Evolutionary conservation across 768 basidiomycete genomes (phyloP).

Genomic region (Rhizopogon vinicolor): DNA sequence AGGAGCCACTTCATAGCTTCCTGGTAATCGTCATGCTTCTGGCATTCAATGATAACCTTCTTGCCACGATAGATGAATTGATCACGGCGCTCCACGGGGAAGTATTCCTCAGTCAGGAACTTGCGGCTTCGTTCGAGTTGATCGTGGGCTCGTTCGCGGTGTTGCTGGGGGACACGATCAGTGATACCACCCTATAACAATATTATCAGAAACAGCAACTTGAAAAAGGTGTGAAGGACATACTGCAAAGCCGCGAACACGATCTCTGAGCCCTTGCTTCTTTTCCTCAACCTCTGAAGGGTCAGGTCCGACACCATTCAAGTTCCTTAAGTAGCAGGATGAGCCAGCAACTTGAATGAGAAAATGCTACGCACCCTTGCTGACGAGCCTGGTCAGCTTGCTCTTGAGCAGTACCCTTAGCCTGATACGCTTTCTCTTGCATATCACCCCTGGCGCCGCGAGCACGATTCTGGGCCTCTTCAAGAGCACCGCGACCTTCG

Average conservation of each 20-base stretch:
- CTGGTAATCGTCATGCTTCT: conserved; percentile 89
- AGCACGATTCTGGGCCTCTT: conserved; percentile 8
- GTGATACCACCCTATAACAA: conserved; percentile 33
- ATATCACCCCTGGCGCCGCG: conserved; percentile 7
- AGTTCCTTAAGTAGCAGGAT: conserved; percentile 16
- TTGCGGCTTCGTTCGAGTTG: conserved; percentile 55
- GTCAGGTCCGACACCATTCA: conserved; percentile 15
- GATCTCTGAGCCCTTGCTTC: conserved; percentile 29
- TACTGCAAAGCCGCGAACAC: conserved; percentile 26
- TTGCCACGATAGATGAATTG: conserved; percentile 92
- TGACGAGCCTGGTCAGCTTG: conserved; percentile 1
- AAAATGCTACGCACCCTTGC: conserved; percentile 11
- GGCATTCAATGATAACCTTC: conserved; percentile 92
- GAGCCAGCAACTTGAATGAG: not conserved
- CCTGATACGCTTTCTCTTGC: conserved; percentile 2
- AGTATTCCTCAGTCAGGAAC: conserved; percentile 77
- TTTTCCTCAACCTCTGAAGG: conserved; percentile 31
- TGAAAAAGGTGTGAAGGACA: not conserved
- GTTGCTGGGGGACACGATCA: conserved; percentile 64
- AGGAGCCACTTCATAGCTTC: conserved; percentile 75
- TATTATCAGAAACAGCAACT: conserved; percentile 1
- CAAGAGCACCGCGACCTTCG: conserved; percentile 12
- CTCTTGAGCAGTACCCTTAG: conserved; percentile 3
- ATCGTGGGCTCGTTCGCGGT: conserved; percentile 53
- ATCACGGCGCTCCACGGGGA: conserved; percentile 86